phyloP scores from a whole-genome alignment of 2,329 filamentous ascomycete genomes.

The Dryadomyces quercus-mongolicae region DNA sequence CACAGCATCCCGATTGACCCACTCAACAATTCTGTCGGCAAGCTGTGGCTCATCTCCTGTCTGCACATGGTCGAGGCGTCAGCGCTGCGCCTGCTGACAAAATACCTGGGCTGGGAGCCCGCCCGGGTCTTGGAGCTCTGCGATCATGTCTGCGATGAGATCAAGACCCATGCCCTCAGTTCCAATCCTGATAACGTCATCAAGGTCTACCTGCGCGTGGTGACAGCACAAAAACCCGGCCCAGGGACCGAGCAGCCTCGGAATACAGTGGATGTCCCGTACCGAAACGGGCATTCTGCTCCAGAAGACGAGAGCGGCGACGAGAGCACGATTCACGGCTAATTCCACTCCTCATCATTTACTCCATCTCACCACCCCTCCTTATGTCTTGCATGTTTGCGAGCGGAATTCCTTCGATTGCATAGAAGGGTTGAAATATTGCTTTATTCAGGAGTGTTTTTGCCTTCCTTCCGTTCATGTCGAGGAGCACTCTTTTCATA shows the following conservation, averaged over 20 bases:
- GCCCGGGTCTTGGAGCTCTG: constrained; percentile 34
- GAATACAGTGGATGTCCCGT: background rate
- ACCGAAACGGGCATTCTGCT: background rate
- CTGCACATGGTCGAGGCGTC: constrained; percentile 28
- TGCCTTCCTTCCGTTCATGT: background rate
- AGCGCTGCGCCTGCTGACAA: constrained; percentile 37
- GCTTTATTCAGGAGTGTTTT: background rate
- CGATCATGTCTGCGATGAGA: constrained; percentile 32
- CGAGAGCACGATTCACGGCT: constrained; percentile 9
- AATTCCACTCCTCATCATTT: background rate
- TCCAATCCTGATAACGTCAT: constrained; percentile 29
- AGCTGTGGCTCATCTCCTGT: constrained; percentile 30
- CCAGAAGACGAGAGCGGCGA: constrained; percentile 2
- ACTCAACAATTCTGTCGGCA: constrained; percentile 27
- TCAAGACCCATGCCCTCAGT: constrained; percentile 35
- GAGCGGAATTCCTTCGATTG: background rate
- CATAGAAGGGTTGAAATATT: background rate
- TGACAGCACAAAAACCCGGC: constrained; percentile 38
- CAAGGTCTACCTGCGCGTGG: constrained; percentile 32
- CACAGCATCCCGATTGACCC: constrained; percentile 33
- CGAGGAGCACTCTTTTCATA: background rate
- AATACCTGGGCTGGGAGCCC: constrained; percentile 38
- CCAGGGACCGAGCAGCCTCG: constrained; percentile 4
- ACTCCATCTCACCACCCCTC: background rate
- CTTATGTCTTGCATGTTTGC: background rate